Conservation (phyloP, 2,329 filamentous ascomycete species). For the Dryadomyces quercivorus region DNA sequence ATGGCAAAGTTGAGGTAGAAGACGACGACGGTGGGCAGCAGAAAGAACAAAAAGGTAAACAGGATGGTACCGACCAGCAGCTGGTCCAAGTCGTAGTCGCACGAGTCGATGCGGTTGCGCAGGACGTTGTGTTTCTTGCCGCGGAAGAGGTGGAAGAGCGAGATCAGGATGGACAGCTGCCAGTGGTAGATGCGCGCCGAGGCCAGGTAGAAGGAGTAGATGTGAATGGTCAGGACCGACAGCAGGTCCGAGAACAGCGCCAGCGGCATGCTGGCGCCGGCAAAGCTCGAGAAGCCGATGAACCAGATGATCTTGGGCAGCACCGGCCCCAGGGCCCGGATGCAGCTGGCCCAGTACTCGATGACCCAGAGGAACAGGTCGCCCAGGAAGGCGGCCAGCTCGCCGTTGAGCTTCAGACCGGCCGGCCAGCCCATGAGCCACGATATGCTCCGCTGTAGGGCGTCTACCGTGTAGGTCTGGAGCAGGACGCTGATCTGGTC, state of each 20-base stretch:
- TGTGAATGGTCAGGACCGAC: constrained; percentile 84
- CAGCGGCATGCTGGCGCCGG: constrained; percentile 92
- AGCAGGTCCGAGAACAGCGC: constrained; percentile 90
- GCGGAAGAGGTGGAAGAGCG: constrained; percentile 95
- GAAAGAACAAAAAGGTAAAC: constrained; percentile 89
- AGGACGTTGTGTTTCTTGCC: constrained; percentile 97
- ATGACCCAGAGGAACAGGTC: constrained; percentile 98
- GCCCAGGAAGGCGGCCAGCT: constrained; percentile 85
- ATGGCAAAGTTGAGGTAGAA: constrained; percentile 96
- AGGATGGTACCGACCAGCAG: constrained; percentile 91
- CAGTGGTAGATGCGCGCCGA: constrained; percentile 96
- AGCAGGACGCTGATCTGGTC: constrained; percentile 65
- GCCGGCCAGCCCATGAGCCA: constrained; percentile 97
- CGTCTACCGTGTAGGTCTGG: constrained; percentile 74
- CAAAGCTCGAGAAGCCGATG: constrained; percentile 89
- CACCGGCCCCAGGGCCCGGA: constrained; percentile 63
- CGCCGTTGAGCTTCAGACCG: constrained; percentile 87
- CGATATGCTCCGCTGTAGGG: constrained; percentile 74
- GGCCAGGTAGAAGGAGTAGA: constrained; percentile 95
- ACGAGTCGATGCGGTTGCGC: constrained; percentile 94
- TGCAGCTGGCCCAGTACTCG: constrained; percentile 88
- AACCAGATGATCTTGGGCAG: constrained; percentile 84
- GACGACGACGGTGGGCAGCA: constrained; percentile 87
- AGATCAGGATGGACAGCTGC: constrained; percentile 94
- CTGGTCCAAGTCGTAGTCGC: constrained; percentile 96